Evolutionary conservation across 1,284 basidiomycete genomes (phyloP).

Genomic region (Ganoderma meredithae): DNA sequence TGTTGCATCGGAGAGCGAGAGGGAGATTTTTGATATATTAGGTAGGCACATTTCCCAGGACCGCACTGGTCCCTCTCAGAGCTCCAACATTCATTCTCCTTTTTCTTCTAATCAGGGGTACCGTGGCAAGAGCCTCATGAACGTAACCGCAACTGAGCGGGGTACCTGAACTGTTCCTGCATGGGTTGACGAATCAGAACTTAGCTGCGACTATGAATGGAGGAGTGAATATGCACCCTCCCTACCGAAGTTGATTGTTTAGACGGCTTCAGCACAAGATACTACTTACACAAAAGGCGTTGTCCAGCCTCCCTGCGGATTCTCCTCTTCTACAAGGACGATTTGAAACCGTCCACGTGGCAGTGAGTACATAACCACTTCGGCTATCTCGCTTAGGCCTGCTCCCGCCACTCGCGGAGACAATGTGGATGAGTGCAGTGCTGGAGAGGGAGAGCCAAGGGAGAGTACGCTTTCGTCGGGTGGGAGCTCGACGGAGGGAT

Average conservation of each 20-base stretch:
- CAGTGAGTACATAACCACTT: neutral
- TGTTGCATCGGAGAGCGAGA: slow-evolving; percentile 83
- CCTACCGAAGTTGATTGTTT: neutral
- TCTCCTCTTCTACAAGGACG: no score
- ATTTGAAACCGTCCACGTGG: neutral
- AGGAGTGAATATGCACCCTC: neutral
- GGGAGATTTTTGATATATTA: slow-evolving; percentile 83
- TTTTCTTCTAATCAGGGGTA: slow-evolving; percentile 47
- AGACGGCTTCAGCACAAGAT: neutral
- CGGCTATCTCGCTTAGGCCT: neutral
- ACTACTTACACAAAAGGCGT: neutral
- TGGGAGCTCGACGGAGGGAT: neutral
- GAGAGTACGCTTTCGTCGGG: neutral
- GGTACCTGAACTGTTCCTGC: neutral
- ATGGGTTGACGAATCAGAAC: neutral
- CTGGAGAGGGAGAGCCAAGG: neutral
- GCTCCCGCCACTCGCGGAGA: neutral
- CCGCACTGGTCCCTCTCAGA: neutral
- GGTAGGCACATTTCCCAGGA: slow-evolving; percentile 44
- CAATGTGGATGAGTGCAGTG: neutral
- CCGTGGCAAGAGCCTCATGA: slow-evolving; percentile 85
- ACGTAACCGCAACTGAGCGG: slow-evolving; percentile 49
- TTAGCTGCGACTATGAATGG: neutral
- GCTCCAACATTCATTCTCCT: neutral
- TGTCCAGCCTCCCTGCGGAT: neutral